Base-by-base conservation (phyloP, 345 rosid species). In the Pugionium cornutum region DNA sequence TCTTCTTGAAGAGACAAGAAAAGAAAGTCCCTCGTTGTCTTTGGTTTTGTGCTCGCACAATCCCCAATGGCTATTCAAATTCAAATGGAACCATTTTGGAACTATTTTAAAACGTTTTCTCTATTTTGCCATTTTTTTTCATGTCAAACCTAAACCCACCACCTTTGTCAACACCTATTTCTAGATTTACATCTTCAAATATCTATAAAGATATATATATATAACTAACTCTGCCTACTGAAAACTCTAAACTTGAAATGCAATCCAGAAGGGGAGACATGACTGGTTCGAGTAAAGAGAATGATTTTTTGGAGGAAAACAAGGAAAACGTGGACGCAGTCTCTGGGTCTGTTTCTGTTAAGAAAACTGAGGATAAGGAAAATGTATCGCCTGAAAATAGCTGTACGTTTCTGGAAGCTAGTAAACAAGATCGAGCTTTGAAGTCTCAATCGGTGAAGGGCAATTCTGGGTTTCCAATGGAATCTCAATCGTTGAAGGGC, bases 391-490 rank as follows among this genome's bases (percentile, higher is more conserved):
- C 71, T 8, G 64, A 60, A 37, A 73, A 52, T n/a, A 76, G 46
- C 39, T 60, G 59, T 0, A 28, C 47, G 2, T 37, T 76, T 62
- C 76, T 72, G 47, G 68, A 73, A 18, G 9, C 34, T 65, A 64
- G 59, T 58, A 76, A 51, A 57, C 71, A 44, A 35, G 74, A 43
- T 8, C 67, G 62, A 53, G 70, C 66, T 53, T 51, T 73, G 49
- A 84, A 73, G 54, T 83, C 85, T 37, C 65, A 68, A 31, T 81
- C 86, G 27, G 35, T 75, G 59, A 73, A 78, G 8, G 82, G 78
- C 29, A 58, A 78, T 60, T 62, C 76, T 30, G 78, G 66, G 44
- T 29, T 64, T 60, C 18, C 18, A 18, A 18, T 73, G 49, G 82
- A 73, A 51, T 83, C 85, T 37, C 65, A 68, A 31, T 81, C 86